phyloP scores from a whole-genome alignment of 2,329 filamentous ascomycete species.

The Cladosporium sp. region DNA sequence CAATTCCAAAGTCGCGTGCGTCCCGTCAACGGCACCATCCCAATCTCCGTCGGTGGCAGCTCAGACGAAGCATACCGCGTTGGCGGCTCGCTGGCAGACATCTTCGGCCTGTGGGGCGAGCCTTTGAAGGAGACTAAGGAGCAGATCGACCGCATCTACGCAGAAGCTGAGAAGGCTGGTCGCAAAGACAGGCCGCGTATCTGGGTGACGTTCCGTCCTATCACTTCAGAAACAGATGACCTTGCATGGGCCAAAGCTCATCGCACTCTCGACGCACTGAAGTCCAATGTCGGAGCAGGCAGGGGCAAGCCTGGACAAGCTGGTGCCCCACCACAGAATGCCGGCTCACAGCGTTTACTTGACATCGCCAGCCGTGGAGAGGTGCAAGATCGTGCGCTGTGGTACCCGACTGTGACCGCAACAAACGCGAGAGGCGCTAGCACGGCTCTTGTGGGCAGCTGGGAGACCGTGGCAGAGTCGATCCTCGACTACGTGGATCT shows the following conservation, averaged over 20 bases:
- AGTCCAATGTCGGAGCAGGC: conserved; percentile 41
- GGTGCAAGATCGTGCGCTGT: conserved; percentile 63
- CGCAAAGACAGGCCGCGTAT: conserved; percentile 56
- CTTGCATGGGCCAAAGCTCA: conserved; percentile 64
- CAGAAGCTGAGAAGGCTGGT: conserved; percentile 60
- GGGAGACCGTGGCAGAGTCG: conserved; percentile 56
- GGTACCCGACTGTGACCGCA: conserved; percentile 64
- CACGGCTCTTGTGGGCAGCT: conserved; percentile 60
- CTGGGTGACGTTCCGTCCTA: conserved; percentile 66
- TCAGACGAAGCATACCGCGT: conserved; percentile 62
- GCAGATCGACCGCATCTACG: conserved; percentile 63
- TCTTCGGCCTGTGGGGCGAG: conserved; percentile 66
- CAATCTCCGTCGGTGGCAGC: conserved; percentile 62
- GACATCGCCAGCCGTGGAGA: conserved; percentile 60
- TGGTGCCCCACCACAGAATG: conserved; percentile 56
- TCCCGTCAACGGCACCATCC: conserved; percentile 57
- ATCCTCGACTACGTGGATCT: conserved; percentile 61
- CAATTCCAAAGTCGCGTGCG: conserved; percentile 58
- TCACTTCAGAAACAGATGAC: conserved; percentile 63
- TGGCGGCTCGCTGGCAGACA: conserved; percentile 61
- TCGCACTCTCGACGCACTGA: conserved; percentile 56
- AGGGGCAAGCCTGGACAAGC: conserved; percentile 31
- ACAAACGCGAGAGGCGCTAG: conserved; percentile 62
- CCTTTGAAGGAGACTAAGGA: conserved; percentile 65
- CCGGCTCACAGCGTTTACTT: conserved; percentile 60